Percentiles rank a stretch among this genome's conserved stretches.
Evolutionary conservation across 2,329 filamentous ascomycete species (phyloP).

Genomic region (Microascus cirrosus): DNA sequence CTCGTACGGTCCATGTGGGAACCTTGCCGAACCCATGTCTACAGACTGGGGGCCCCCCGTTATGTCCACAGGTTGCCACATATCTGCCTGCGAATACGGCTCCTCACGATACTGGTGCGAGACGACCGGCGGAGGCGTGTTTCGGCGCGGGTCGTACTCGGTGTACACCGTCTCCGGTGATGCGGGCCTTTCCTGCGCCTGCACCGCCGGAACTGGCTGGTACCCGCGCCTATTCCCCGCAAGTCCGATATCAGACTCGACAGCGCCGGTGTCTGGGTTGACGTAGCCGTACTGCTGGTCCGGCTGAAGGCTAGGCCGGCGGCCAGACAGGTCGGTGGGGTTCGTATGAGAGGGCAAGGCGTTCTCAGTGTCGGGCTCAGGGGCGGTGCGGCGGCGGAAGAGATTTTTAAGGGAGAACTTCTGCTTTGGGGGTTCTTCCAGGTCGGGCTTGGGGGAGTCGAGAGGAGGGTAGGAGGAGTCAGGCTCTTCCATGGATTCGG

Average conservation of each 20-base stretch:
- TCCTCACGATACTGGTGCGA: neutral
- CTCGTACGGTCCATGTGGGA: constrained; percentile 1
- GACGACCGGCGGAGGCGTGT: neutral
- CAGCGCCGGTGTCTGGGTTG: neutral
- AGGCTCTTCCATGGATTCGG: constrained; percentile 16
- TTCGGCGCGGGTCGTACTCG: neutral
- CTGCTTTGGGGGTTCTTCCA: constrained; percentile 8
- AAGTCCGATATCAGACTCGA: neutral
- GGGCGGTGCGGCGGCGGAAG: constrained; percentile 13
- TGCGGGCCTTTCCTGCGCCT: neutral
- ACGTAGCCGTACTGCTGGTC: neutral
- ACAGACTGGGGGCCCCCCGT: neutral
- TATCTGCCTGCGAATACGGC: neutral
- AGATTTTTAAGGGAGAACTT: constrained; percentile 21
- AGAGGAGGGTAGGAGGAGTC: constrained; percentile 3
- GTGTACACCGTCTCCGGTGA: neutral
- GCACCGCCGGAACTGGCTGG: neutral
- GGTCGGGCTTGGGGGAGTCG: neutral
- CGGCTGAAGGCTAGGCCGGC: neutral
- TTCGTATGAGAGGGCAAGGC: constrained; percentile 26
- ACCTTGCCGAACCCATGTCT: neutral
- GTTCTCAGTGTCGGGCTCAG: constrained; percentile 15
- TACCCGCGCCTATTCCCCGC: neutral
- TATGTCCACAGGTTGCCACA: neutral
- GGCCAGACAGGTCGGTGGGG: constrained; percentile 10